A percentile compares a stretch with the other conserved stretches of the same genome.
Evolutionary conservation across 176 grass and related monocot genomes (phyloP).

Genomic region (Oryza meridionalis): DNA sequence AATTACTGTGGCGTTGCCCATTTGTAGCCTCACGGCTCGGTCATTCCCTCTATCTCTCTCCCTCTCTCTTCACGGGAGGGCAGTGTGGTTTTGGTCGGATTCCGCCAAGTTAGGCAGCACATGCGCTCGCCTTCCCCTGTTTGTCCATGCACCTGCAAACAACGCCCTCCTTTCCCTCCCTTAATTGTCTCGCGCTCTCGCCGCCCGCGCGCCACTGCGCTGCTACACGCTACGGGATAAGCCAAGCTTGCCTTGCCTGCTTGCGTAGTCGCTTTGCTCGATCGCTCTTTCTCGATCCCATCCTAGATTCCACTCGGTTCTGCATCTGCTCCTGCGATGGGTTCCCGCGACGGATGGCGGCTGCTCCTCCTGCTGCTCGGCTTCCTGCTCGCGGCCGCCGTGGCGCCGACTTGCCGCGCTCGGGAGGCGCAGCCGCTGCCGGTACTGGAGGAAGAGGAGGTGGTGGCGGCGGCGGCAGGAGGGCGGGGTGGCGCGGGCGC

Average conservation of each 20-base stretch:
- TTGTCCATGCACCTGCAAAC: slow-evolving; percentile 47
- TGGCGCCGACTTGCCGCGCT: slow-evolving; percentile 35
- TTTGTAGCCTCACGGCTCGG: neutral
- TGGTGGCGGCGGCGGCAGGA: neutral
- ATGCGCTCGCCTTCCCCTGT: slow-evolving; percentile 36
- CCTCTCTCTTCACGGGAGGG: slow-evolving; percentile 41
- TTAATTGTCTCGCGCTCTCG: slow-evolving; percentile 9
- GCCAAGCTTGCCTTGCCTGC: slow-evolving; percentile 23
- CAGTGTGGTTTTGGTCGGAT: slow-evolving; percentile 6
- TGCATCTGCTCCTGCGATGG: slow-evolving; percentile 16
- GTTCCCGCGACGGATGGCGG: neutral
- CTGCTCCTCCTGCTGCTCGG: neutral
- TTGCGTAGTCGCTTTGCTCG: neutral
- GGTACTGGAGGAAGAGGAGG: neutral
- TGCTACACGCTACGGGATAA: slow-evolving; percentile 43
- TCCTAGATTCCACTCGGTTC: neutral
- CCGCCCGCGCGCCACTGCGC: neutral
- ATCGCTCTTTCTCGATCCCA: neutral
- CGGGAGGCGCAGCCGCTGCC: slow-evolving; percentile 52
- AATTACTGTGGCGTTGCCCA: neutral
- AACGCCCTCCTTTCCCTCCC: slow-evolving; percentile 50
- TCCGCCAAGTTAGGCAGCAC: slow-evolving; percentile 42
- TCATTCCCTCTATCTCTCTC: neutral
- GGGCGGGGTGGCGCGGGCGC: neutral
- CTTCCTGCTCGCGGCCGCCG: slow-evolving; percentile 42